Base-by-base conservation (phyloP, 345 rosid genomes). In the Eucalyptus tenuipes region DNA sequence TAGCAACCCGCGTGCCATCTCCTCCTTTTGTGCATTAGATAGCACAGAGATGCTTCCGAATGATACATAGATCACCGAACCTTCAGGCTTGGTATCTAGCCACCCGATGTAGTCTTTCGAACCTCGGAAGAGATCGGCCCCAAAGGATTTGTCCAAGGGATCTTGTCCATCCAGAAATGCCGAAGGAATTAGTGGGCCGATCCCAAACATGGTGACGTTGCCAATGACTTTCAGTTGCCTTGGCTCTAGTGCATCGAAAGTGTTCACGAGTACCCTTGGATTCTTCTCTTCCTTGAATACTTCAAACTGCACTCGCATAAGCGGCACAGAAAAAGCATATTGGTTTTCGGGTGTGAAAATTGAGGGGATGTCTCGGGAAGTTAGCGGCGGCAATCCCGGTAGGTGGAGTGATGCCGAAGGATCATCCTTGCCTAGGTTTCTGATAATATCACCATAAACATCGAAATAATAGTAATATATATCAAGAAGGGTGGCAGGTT, bases 401-500 rank as follows among this genome's bases (percentile, higher is more conserved):
- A 37, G 22, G 37, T 37, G 81, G 13, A 71, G 81, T 24, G 45
- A 71, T 71, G 25, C 81, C 45, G 25, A 33, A 71, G 81, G 81
- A 10, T 71, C 45, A 6, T 71, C 81, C 45, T 71, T 71, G 24
- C 81, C 81, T 33, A 71, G 81, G 13, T 71, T 71, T 17, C 42
- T 52, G 44, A 95, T 91, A 13, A 40, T n/a, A 22, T 93, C 93
- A 5, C 22, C 88, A 8, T 91, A 94, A 9, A 93, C 92, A 61
- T 93, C 84, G 87, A 96, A 93, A 92, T 92, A 93, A 88, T 93
- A 91, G 89, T 95, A 92, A 88, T 94, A 94, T 85, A 95, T 88
- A 87, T 90, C 93, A 2, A 97, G 89, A 10, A 95, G 95, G 2
- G 94, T 90, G 1, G 99, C 95, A 1, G 98, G 94, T 33, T 97